These are phyloP conservation scores for Hypomontagnella monticulosa DNA, from an alignment of 495 filamentous ascomycete genomes.

Conservation along the genomic window DNA sequence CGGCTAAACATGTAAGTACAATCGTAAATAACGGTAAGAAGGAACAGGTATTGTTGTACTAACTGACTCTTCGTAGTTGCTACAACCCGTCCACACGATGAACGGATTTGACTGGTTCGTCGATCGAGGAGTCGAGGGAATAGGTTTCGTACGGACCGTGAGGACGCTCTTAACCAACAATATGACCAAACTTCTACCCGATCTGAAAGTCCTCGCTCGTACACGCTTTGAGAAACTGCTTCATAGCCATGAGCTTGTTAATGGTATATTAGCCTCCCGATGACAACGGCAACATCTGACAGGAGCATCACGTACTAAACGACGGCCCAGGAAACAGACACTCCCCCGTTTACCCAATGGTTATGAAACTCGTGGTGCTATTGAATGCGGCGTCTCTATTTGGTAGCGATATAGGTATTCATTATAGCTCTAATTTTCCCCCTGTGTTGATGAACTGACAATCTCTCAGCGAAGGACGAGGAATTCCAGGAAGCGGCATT, in stretches of 20 bases:
- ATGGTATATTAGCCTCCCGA: too few relatives aligned
- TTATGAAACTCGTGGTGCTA: conserved; percentile 6
- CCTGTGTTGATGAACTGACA: neutral
- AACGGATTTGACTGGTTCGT: conserved; percentile 40
- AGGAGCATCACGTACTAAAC: too few relatives aligned
- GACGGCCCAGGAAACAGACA: too few relatives aligned
- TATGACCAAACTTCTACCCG: conserved; percentile 35
- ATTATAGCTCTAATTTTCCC: neutral
- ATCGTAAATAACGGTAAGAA: neutral
- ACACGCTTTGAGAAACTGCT: too few relatives aligned
- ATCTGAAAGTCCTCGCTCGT: conserved; percentile 1
- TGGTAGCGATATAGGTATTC: conserved; percentile 27
- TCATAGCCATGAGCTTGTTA: too few relatives aligned
- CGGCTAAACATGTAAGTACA: conserved; percentile 30
- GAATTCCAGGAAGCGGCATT: conserved; percentile 31
- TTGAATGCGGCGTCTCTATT: conserved; percentile 32
- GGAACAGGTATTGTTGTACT: conserved; percentile 4
- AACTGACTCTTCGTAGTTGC: neutral
- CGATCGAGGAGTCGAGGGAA: conserved; percentile 37
- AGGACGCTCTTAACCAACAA: conserved; percentile 42
- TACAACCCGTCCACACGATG: conserved; percentile 47
- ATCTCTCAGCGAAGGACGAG: conserved; percentile 24
- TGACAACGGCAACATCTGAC: too few relatives aligned
- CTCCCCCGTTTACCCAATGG: too few relatives aligned
- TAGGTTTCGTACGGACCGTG: conserved; percentile 34